phyloP scores from a whole-genome alignment of 805 yeast species.

The Ogataea corticis region DNA sequence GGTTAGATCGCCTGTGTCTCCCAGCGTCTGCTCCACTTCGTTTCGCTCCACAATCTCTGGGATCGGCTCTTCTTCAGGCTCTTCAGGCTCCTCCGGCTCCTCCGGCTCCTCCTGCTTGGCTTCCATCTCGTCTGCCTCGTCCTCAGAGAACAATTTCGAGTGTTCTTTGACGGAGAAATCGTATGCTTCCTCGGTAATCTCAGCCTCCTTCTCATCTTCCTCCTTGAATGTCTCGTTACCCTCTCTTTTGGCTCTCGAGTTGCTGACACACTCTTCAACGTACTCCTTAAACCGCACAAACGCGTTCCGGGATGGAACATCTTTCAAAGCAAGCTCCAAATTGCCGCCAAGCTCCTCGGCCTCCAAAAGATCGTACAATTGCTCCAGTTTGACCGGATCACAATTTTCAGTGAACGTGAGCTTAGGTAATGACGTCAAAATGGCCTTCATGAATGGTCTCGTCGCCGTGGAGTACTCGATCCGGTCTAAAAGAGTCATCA shows the following conservation, averaged over 20 bases:
- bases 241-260: conserved; percentile 15
- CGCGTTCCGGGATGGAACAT: conserved; percentile 25
- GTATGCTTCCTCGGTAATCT: not conserved
- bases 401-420: conserved; percentile 41
- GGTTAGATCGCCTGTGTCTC: not conserved
- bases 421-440: conserved; percentile 51
- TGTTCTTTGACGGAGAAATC: conserved; percentile 6
- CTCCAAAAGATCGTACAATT: conserved; percentile 23
- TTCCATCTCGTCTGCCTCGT: conserved; percentile 18
- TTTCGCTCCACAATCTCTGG: not conserved
- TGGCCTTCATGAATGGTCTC: conserved; percentile 52
- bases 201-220: conserved; percentile 4
- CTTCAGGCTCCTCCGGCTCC: conserved; percentile 12
- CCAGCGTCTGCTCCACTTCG: conserved; percentile 3
- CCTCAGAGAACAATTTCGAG: conserved; percentile 10
- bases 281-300: conserved; percentile 27
- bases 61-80: not conserved
- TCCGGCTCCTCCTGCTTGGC: conserved; percentile 13
- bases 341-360: conserved; percentile 27
- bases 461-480: conserved; percentile 52
- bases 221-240: conserved; percentile 4
- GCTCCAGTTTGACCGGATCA: conserved; percentile 23
- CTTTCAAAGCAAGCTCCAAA: conserved; percentile 27
- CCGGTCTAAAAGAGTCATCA: conserved; percentile 49
- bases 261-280: conserved; percentile 27